Evolutionary conservation across 1,139 yeast genomes (phyloP), one percentile per base, ranked within the genome.

Genomic region (Tardiomyces digboiensis): DNA sequence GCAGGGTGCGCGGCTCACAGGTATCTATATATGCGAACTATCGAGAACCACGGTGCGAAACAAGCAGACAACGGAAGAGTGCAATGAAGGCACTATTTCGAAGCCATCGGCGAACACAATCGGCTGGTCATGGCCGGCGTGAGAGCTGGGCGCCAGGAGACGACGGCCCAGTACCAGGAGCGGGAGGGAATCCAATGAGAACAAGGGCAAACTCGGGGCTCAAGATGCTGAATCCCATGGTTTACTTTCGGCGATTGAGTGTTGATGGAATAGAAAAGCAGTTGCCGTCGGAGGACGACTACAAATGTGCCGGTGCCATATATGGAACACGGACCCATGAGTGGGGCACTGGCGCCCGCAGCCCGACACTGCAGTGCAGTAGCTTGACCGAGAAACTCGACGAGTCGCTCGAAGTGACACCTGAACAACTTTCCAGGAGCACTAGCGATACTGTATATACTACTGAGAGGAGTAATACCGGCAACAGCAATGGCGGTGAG

Each of bases 281-380:
- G 8, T 18, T 44, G 8, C 46, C 46, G 6, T 40, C 49, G 2
- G 46, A 45, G 3, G 45, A 49, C n/a, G 52, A 49, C n/a, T 49
- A 49, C 41, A 39, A 39, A 29, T 59, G 53, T 19, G 65, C 64
- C 6, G 66, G 65, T 12, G 51, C 56, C 21, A 62, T 62, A 26
- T 55, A 54, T 42, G 66, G 66, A 36, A 62, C 65, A 16, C 46
- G 64, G 29, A 57, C 57, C 16, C 63, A 61, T 33, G 63, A 61
- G 39, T 62, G 66, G 66, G 60, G 62, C 18, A 46, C 56, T 3
- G 37, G n/a, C 10, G 16, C 33, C 33, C 12, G 14, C 16, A 26
- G 33, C 33, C 33, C 33, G 3, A 4, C 8, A n/a, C n/a, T n/a
- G n/a, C n/a, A n/a, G n/a, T n/a, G n/a, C n/a, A n/a, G n/a, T n/a